Conservation (phyloP, 2,329 filamentous ascomycete genomes). For the Aspergillus proliferans region DNA sequence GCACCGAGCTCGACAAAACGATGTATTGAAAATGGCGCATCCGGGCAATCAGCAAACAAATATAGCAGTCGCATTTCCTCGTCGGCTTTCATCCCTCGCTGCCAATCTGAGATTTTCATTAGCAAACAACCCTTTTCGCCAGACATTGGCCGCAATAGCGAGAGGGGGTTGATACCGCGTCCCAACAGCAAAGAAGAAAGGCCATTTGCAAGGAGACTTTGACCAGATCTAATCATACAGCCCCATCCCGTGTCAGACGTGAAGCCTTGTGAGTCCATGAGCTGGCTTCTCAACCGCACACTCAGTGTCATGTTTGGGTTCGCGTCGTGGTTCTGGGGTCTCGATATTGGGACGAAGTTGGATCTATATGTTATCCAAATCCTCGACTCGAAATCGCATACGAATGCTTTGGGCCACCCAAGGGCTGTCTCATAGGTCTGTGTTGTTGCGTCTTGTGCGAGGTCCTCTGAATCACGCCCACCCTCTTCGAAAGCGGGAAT, state of each 20-base stretch:
- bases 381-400: slow-evolving; percentile 86
- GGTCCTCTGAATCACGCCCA: background rate
- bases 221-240: slow-evolving; percentile 96
- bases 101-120: slow-evolving; percentile 59
- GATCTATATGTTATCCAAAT: slow-evolving; percentile 97
- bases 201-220: slow-evolving; percentile 85
- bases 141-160: background rate
- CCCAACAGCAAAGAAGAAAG: slow-evolving; percentile 67
- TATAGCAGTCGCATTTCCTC: slow-evolving; percentile 68
- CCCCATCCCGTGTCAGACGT: slow-evolving; percentile 95
- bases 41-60: slow-evolving; percentile 79
- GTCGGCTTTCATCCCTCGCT: slow-evolving; percentile 51
- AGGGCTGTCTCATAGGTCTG: slow-evolving; percentile 13
- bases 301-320: slow-evolving; percentile 68
- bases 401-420: slow-evolving; percentile 77
- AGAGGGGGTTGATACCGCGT: slow-evolving; percentile 56
- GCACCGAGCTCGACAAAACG: slow-evolving; percentile 88
- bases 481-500: background rate
- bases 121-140: slow-evolving; percentile 8
- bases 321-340: slow-evolving; percentile 68
- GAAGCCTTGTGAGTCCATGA: slow-evolving; percentile 75
- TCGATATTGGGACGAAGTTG: slow-evolving; percentile 75
- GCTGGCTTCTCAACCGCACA: slow-evolving; percentile 73
- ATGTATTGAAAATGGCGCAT: slow-evolving; percentile 88
- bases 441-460: slow-evolving; percentile 1